Conservation (phyloP, 768 basidiomycete species). For the Lentinula detonsa region DNA sequence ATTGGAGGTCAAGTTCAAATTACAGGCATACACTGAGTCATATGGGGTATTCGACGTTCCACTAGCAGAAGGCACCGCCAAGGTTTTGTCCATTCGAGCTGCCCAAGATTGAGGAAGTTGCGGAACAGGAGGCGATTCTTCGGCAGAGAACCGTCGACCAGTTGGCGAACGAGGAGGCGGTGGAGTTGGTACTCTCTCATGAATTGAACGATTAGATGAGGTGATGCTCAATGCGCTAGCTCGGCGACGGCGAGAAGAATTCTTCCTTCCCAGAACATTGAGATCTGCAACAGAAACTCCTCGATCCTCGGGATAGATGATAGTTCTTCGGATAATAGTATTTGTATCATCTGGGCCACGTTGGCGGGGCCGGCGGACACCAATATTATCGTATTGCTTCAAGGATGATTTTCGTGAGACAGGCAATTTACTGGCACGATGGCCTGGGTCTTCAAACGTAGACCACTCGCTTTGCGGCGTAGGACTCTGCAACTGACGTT, state of each 20-base stretch:
- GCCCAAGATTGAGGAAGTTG: constrained; percentile 49
- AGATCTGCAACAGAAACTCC: constrained; percentile 52
- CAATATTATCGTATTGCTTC: constrained; percentile 13
- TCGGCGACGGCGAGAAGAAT: constrained; percentile 54
- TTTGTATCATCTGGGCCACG: constrained; percentile 21
- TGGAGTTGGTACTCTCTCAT: constrained; percentile 82
- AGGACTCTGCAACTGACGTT: constrained; percentile 13
- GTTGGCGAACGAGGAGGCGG: constrained; percentile 62
- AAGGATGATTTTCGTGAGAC: constrained; percentile 21
- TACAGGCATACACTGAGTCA: constrained; percentile 65
- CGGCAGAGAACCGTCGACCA: constrained; percentile 59
- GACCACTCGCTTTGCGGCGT: constrained; percentile 5
- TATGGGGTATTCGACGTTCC: constrained; percentile 70
- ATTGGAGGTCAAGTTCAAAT: constrained; percentile 13
- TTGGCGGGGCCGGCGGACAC: constrained; percentile 7
- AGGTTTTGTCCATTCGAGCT: constrained; percentile 28
- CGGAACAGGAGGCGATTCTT: constrained; percentile 66
- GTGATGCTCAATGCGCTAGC: constrained; percentile 36
- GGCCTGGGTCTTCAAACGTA: not conserved
- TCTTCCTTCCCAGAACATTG: constrained; percentile 48
- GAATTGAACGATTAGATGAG: constrained; percentile 68
- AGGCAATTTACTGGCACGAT: constrained; percentile 13
- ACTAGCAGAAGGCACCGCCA: constrained; percentile 34
- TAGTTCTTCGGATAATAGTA: constrained; percentile 67
- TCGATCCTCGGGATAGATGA: constrained; percentile 71